Percentiles rank a stretch among this genome's conserved stretches.
Conservation (phyloP, 768 basidiomycete genomes). For the Lentinula raphanica region DNA sequence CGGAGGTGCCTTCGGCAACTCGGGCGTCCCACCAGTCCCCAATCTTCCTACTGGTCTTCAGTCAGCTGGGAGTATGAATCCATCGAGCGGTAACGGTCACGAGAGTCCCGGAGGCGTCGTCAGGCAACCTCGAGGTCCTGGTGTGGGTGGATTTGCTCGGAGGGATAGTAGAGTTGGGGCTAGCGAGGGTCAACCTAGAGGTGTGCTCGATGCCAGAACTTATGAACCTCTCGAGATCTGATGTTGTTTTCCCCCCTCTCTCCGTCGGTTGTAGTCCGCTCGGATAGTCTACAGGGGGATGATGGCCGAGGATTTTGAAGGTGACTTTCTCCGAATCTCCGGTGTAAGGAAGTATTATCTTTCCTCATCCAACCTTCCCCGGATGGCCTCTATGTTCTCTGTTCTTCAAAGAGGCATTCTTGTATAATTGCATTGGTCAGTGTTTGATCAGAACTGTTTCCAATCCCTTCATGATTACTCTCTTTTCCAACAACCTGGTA, state of each 20-base stretch:
- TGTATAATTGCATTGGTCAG: slow-evolving; percentile 8
- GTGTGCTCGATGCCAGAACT: slow-evolving; percentile 78
- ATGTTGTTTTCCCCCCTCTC: slow-evolving; percentile 23
- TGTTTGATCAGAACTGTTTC: not conserved
- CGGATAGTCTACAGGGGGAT: slow-evolving; percentile 41
- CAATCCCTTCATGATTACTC: not conserved
- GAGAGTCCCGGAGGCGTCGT: slow-evolving; percentile 54
- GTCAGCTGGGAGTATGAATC: slow-evolving; percentile 36
- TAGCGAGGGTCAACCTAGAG: slow-evolving; percentile 47
- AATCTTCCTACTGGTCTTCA: slow-evolving; percentile 59
- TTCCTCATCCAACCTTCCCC: not conserved
- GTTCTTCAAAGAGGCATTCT: not conserved
- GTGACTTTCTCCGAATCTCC: not conserved
- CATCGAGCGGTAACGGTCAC: slow-evolving; percentile 26
- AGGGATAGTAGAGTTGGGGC: slow-evolving; percentile 54
- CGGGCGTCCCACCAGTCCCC: slow-evolving; percentile 71
- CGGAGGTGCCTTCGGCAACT: slow-evolving; percentile 39
- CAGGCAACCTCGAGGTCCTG: slow-evolving; percentile 83
- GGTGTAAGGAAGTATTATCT: not conserved
- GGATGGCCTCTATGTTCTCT: not conserved
- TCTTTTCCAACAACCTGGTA: not conserved
- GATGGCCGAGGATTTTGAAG: slow-evolving; percentile 37
- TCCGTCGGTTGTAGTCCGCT: slow-evolving; percentile 30
- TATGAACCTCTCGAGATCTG: slow-evolving; percentile 86
- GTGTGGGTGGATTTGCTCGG: slow-evolving; percentile 64